These are phyloP conservation scores for Globisporangium yorkense DNA, from an alignment of 352 stramenopile genomes.

Conservation along the genomic window DNA sequence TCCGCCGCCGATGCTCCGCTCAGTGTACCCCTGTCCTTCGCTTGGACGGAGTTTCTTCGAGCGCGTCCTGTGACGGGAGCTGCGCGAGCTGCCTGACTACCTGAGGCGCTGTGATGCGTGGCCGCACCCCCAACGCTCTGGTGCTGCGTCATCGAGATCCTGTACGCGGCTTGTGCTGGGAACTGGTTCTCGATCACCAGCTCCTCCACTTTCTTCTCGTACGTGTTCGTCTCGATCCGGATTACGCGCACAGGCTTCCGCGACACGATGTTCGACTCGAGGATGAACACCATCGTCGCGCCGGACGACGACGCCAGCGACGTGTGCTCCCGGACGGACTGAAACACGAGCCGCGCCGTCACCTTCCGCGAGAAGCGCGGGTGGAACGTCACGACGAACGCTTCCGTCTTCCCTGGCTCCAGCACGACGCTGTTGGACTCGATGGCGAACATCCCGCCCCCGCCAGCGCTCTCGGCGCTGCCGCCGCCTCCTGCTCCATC, in stretches of 20 bases:
- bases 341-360: conserved; percentile 87
- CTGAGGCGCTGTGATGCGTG: neutral
- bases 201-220: conserved; percentile 75
- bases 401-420: conserved; percentile 62
- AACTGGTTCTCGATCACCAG: conserved; percentile 89
- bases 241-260: conserved; percentile 77
- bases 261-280: conserved; percentile 78
- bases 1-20: neutral
- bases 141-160: conserved; percentile 61
- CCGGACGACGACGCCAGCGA: conserved; percentile 19
- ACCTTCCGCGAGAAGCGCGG: conserved; percentile 84
- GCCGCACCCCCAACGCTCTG: conserved; percentile 1
- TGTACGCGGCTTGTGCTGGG: conserved; percentile 55
- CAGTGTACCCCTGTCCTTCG: conserved; percentile 4
- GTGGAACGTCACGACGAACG: conserved; percentile 80
- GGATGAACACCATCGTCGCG: conserved; percentile 88
- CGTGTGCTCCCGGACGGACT: conserved; percentile 43
- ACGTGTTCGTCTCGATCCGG: conserved; percentile 68
- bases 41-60: conserved; percentile 10
- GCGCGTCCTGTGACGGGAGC: neutral
- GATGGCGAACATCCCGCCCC: conserved; percentile 63
- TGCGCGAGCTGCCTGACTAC: neutral
- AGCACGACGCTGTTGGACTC: conserved; percentile 62
- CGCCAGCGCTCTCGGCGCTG: neutral
- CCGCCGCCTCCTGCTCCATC: conserved; percentile 27